Evolutionary conservation across 192 early-diverging fungal species (phyloP).

Genomic region (Lobosporangium transversale): DNA sequence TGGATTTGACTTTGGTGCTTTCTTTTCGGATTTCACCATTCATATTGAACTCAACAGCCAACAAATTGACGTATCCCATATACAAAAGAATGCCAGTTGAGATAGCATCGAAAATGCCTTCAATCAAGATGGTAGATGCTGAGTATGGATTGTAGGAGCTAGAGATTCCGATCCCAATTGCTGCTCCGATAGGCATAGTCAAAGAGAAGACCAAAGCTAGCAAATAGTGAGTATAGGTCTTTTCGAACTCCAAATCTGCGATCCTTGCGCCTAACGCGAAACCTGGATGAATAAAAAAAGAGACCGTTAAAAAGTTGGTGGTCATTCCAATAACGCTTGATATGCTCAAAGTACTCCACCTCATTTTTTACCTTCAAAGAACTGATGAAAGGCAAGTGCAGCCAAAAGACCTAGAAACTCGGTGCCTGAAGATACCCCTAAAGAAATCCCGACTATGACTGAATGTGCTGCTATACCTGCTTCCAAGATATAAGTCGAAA

Average conservation of each 20-base stretch:
- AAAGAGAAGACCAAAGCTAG: conserved; percentile 69
- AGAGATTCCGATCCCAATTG: conserved; percentile 77
- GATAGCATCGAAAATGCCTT: conserved; percentile 80
- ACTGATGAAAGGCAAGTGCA: conserved; percentile 83
- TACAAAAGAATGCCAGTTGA: conserved; percentile 86
- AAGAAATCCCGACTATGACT: conserved; percentile 74
- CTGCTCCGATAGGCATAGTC: conserved; percentile 81
- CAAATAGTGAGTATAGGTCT: conserved; percentile 57
- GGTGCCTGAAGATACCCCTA: conserved; percentile 65
- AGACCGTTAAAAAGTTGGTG: neutral
- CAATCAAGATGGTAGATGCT: conserved; percentile 59
- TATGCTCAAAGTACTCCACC: too few relatives aligned
- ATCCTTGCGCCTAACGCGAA: conserved; percentile 76
- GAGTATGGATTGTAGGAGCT: conserved; percentile 66
- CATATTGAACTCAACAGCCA: conserved; percentile 75
- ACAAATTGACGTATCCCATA: conserved; percentile 75
- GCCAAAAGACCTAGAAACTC: conserved; percentile 70
- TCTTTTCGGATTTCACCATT: conserved; percentile 52
- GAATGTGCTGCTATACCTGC: conserved; percentile 76
- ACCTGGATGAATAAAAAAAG: conserved; percentile 54
- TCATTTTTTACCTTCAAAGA: conserved; percentile 33
- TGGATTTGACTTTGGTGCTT: conserved; percentile 47
- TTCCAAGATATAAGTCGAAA: conserved; percentile 72
- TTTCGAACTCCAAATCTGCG: conserved; percentile 57
- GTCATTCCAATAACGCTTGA: neutral